A percentile compares a stretch with the other conserved stretches of the same genome.
Evolutionary conservation across 78 protist genomes (phyloP).

Genomic region (Emiliania huxleyi): DNA sequence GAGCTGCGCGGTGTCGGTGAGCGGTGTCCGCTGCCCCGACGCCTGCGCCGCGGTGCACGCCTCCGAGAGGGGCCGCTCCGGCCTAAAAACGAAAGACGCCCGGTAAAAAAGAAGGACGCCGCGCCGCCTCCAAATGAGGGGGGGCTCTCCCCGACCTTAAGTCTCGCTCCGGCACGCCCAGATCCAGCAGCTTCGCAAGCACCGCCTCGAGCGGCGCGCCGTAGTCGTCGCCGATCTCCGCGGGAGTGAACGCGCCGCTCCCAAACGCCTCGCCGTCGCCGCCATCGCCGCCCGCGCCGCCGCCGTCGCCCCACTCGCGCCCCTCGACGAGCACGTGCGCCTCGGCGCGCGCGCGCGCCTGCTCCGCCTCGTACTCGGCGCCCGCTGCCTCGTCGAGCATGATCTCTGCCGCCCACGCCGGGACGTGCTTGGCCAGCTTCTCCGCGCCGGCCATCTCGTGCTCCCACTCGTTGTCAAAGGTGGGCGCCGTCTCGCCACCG

Average conservation of each 20-base stretch:
- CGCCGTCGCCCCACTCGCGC: background rate
- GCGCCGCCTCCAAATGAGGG: too few species aligned
- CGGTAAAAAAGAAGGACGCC: too few species aligned
- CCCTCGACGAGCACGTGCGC: background rate
- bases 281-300: background rate
- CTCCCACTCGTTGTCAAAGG: background rate
- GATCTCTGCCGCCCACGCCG: background rate
- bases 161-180: background rate
- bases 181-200: background rate
- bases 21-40: background rate
- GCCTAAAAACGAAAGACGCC: too few species aligned
- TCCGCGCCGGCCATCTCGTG: background rate
- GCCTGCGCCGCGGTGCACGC: background rate
- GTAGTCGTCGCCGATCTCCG: background rate
- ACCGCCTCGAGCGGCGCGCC: background rate
- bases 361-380: background rate
- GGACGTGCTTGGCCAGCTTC: background rate
- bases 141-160: too few species aligned
- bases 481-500: too few species aligned
- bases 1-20: background rate
- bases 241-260: background rate
- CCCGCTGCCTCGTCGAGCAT: background rate
- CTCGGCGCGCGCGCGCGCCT: background rate
- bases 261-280: background rate
- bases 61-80: background rate